phyloP scores from a whole-genome alignment of 441 rosid species.

The Adansonia rubrostipa region DNA sequence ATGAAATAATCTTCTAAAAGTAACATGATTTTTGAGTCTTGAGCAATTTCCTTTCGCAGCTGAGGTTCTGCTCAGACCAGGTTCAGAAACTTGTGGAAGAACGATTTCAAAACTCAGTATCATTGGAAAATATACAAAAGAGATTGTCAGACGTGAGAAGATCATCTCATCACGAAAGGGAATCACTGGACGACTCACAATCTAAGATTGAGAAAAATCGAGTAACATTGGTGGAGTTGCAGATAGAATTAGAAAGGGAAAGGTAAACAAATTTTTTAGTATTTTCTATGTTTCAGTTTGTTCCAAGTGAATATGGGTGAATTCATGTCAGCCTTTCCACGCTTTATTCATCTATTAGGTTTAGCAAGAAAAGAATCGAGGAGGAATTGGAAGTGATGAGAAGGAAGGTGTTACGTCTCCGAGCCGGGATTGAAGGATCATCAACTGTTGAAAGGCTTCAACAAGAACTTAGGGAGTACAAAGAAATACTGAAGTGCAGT shows the following conservation, averaged over 20 bases:
- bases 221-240: constrained; percentile 54
- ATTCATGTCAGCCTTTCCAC: not conserved
- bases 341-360: constrained; percentile 53
- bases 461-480: constrained; percentile 84
- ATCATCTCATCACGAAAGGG: constrained; percentile 67
- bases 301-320: not conserved
- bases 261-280: constrained; percentile 50
- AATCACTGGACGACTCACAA: constrained; percentile 68
- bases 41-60: constrained; percentile 53
- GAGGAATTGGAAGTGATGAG: constrained; percentile 73
- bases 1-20: not conserved
- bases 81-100: constrained; percentile 81
- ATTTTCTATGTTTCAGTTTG: not conserved
- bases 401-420: constrained; percentile 69
- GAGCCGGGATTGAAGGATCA: constrained; percentile 68
- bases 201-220: constrained; percentile 62
- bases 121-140: constrained; percentile 67
- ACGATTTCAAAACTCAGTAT: constrained; percentile 54
- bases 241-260: constrained; percentile 71
- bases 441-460: constrained; percentile 72
- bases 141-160: constrained; percentile 62
- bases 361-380: constrained; percentile 74
- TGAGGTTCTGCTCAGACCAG: constrained; percentile 67
- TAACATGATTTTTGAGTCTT: constrained; percentile 14
- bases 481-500: constrained; percentile 88